A percentile compares a stretch with the other conserved stretches of the same genome.
These are phyloP conservation scores for Dothidotthia symphoricarpi DNA, from an alignment of 2,329 filamentous ascomycete species.

Conservation along the genomic window DNA sequence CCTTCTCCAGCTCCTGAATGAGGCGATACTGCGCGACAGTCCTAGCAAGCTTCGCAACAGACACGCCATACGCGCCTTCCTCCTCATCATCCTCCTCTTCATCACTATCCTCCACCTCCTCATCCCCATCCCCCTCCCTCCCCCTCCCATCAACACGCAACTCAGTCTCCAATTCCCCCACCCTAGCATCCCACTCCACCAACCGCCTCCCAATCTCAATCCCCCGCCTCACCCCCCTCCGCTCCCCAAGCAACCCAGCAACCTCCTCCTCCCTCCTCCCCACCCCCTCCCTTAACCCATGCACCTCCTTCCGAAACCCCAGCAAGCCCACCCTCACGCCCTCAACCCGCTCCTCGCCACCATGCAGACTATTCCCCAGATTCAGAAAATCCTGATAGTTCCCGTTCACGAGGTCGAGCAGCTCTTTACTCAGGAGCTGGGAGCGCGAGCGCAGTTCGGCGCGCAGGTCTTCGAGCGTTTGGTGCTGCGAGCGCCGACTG, in stretches of 20 bases:
- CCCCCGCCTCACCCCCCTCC: conserved; percentile 64
- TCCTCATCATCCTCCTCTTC: conserved; percentile 35
- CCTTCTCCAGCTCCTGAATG: conserved; percentile 52
- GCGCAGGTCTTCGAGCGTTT: conserved; percentile 91
- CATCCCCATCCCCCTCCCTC: conserved; percentile 26
- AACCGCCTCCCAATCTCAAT: conserved; percentile 63
- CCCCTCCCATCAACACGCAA: conserved; percentile 47
- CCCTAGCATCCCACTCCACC: conserved; percentile 64
- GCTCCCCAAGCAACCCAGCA: conserved; percentile 61
- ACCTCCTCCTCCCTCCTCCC: conserved; percentile 63
- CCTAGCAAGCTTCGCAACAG: conserved; percentile 50
- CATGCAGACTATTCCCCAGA: conserved; percentile 75
- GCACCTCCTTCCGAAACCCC: conserved; percentile 79
- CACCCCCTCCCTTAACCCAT: conserved; percentile 68
- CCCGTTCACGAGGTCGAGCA: conserved; percentile 90
- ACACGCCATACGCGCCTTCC: conserved; percentile 27
- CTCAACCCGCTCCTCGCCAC: conserved; percentile 88
- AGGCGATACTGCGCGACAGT: conserved; percentile 60
- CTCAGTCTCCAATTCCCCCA: conserved; percentile 62
- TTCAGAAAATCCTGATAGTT: conserved; percentile 92
- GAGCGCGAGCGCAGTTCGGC: conserved; percentile 79
- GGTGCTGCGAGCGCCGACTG: conserved; percentile 79
- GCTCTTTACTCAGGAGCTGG: conserved; percentile 75
- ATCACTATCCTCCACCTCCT: conserved; percentile 37
- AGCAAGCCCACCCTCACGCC: conserved; percentile 84